Evolutionary conservation across 2,329 filamentous ascomycete genomes (phyloP).

Genomic region (Penicillium sp.): DNA sequence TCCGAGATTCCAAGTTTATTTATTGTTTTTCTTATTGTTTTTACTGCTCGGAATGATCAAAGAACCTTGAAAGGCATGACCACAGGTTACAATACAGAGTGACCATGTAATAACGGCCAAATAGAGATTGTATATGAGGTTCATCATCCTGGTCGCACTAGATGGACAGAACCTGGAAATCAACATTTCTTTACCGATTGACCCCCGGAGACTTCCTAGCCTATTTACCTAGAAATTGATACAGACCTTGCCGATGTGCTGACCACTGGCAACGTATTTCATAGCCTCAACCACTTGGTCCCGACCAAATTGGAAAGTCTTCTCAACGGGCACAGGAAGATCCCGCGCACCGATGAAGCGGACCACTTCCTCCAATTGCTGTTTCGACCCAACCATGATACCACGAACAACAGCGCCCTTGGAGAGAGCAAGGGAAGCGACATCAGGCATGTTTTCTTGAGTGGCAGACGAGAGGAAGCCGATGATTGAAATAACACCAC

Average conservation of each 20-base stretch:
- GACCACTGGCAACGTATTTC: constrained; percentile 22
- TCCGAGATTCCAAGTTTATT: too few species aligned
- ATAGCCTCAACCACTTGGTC: constrained; percentile 27
- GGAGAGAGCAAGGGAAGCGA: constrained; percentile 4
- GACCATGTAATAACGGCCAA: too few species aligned
- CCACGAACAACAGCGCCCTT: constrained; percentile 39
- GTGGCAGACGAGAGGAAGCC: constrained; percentile 7
- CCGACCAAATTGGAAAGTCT: constrained; percentile 32
- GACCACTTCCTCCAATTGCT: constrained; percentile 37
- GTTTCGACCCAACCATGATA: constrained; percentile 36
- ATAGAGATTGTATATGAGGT: too few species aligned
- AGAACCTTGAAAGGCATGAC: too few species aligned
- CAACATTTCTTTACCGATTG: too few species aligned
- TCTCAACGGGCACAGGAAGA: constrained; percentile 34
- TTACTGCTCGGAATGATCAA: too few species aligned
- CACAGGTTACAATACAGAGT: too few species aligned
- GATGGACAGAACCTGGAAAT: too few species aligned
- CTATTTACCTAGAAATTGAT: constrained; percentile 9
- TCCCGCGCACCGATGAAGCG: constrained; percentile 28
- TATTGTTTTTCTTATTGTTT: too few species aligned
- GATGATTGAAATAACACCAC: constrained; percentile 7
- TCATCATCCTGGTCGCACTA: too few species aligned
- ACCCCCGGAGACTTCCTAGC: too few species aligned
- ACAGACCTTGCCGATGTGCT: constrained; percentile 41
- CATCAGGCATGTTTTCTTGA: constrained; percentile 8